A percentile compares a stretch with the other conserved stretches of the same genome.
These are phyloP conservation scores for Ophiostoma sp. DNA, from an alignment of 2,329 filamentous ascomycete species.

Conservation along the genomic window DNA sequence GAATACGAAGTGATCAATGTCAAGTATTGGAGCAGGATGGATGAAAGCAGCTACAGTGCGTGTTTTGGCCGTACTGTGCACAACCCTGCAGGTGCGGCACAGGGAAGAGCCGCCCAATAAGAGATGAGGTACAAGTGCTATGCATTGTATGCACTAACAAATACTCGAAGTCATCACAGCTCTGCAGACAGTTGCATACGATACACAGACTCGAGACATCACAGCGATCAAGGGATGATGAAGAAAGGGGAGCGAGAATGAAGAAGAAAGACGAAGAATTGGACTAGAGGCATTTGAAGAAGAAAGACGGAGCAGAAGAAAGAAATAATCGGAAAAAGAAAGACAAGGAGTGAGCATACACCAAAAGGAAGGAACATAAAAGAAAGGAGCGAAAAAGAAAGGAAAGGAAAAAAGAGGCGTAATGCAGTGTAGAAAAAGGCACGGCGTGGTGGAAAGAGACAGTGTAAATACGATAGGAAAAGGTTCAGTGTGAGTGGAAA, in stretches of 20 bases:
- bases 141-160: too few species aligned
- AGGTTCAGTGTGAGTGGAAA: neutral
- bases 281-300: neutral
- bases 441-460: neutral
- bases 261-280: conserved; percentile 5
- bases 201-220: too few species aligned
- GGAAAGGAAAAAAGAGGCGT: neutral
- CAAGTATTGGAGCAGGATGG: too few species aligned
- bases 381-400: neutral
- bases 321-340: neutral
- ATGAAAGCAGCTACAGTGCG: too few species aligned
- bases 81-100: too few species aligned
- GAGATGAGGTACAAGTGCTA: too few species aligned
- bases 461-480: neutral
- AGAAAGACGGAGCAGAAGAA: neutral
- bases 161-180: too few species aligned
- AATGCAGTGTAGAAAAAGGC: too few species aligned
- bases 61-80: too few species aligned
- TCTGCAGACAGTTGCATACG: too few species aligned
- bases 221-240: conserved; percentile 8
- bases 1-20: too few species aligned
- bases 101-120: too few species aligned
- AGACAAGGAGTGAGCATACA: neutral
- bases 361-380: neutral
- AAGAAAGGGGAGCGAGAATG: conserved; percentile 9